Evolutionary conservation across 139 green algal species (phyloP), one percentile per base, ranked within the genome.

Genomic region (Micromonas pusilla): DNA sequence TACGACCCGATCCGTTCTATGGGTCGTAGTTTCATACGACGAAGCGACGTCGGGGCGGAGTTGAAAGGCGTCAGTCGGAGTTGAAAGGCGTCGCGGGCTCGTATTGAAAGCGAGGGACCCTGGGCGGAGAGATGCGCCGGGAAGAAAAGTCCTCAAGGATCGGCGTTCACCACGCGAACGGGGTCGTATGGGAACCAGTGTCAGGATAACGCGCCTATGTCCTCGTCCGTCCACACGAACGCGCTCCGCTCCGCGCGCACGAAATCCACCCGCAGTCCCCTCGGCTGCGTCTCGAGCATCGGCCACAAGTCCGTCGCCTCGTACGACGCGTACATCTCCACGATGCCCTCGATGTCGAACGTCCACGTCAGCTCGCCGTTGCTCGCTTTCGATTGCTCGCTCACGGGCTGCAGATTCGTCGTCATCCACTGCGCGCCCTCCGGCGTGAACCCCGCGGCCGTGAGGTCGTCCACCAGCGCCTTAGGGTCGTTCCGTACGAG

Each of bases 281-380:
- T 70, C 93, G 26, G 84, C 83, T 83, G 53, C 52, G 68, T 53
- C 64, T 70, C 53, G n/a, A 65, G 70, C 68, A 77, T 70, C 70
- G 62, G 53, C 38, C 77, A 70, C 53, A 76, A 54, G 62, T 70
- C 30, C 53, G 54, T 62, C 54, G 72, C 77, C 77, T 77, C 73
- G 52, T 73, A 62, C 21, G 20, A 36, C 64, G 33, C 21, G 38
- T 94, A 97, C 91, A 97, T 93, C 26, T 92, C 77, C 16, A 76
- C 62, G 31, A 97, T 95, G 67, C 93, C 91, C 0, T 86, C 67
- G 32, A 98, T 83, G 85, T 98, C 90, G 75, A 98, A 96, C 0
- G 36, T 80, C 94, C 94, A 98, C 20, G 38, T 54, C 32, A 91
- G 79, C 26, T 72, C 36, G 34, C 82, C 64, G 52, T 52, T 53